Conservation (phyloP, 805 yeast species). For the Zygosaccharomyces lentus region DNA sequence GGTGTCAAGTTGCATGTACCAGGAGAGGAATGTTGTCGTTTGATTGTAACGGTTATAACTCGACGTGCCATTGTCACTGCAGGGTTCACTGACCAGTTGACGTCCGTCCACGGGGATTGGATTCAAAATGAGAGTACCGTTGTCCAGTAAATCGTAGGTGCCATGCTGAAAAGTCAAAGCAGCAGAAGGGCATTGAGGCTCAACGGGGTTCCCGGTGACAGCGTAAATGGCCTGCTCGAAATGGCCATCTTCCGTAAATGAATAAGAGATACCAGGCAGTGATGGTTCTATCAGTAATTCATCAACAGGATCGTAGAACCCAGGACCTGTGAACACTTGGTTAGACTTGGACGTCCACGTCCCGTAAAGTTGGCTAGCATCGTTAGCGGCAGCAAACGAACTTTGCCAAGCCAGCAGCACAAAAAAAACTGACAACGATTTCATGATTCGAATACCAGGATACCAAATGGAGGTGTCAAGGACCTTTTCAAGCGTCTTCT, state of each 20-base stretch:
- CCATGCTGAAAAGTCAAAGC: slow-evolving; percentile 89
- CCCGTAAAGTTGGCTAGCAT: slow-evolving; percentile 51
- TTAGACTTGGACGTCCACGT: slow-evolving; percentile 95
- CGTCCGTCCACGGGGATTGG: slow-evolving; percentile 90
- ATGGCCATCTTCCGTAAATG: slow-evolving; percentile 88
- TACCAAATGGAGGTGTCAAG: background rate
- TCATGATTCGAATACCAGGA: background rate
- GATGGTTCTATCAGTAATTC: slow-evolving; percentile 94
- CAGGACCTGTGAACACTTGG: slow-evolving; percentile 94
- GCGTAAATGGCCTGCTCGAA: slow-evolving; percentile 88
- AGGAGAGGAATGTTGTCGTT: slow-evolving; percentile 54
- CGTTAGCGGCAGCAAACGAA: slow-evolving; percentile 8
- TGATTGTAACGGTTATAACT: slow-evolving; percentile 70
- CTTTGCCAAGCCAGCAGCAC: background rate
- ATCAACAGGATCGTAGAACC: slow-evolving; percentile 93
- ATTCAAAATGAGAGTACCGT: slow-evolving; percentile 63
- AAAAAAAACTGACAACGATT: background rate
- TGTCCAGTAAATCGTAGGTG: slow-evolving; percentile 53
- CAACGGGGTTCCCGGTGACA: slow-evolving; percentile 60
- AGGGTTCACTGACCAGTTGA: slow-evolving; percentile 84
- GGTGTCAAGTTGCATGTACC: slow-evolving; percentile 57
- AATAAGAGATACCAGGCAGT: slow-evolving; percentile 87
- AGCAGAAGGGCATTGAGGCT: slow-evolving; percentile 82
- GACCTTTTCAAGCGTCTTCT: background rate
- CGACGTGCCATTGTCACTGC: slow-evolving; percentile 58